A percentile compares a stretch with the other conserved stretches of the same genome.
Evolutionary conservation across 495 filamentous ascomycete genomes (phyloP).

Genomic region (Penicillium coffeae): DNA sequence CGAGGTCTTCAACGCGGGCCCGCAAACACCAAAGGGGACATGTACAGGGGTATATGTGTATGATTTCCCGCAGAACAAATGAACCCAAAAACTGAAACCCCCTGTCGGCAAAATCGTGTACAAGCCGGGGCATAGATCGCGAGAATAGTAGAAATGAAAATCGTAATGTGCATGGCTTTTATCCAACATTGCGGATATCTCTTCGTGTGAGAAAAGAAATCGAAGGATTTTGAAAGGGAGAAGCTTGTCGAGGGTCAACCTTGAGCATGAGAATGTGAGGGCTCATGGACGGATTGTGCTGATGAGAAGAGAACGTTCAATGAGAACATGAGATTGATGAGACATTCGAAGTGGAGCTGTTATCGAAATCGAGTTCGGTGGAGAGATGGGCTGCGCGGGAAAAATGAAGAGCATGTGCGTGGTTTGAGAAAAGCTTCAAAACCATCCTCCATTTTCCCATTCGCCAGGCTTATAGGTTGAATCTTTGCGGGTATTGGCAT

Average conservation of each 20-base stretch:
- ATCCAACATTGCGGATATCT: background rate
- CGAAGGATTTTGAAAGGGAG: too few relatives aligned
- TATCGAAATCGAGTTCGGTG: too few relatives aligned
- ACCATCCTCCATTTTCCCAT: conserved; percentile 74
- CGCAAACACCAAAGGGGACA: background rate
- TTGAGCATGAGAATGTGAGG: too few relatives aligned
- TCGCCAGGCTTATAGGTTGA: conserved; percentile 57
- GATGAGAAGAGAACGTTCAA: too few relatives aligned
- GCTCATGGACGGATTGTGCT: too few relatives aligned
- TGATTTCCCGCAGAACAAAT: background rate
- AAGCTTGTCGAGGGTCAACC: too few relatives aligned
- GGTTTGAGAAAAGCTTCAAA: conserved; percentile 18
- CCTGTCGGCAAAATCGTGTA: background rate
- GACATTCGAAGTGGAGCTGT: too few relatives aligned
- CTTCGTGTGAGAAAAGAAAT: too few relatives aligned
- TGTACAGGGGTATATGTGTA: background rate
- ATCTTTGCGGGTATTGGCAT: conserved; percentile 40
- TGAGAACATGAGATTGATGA: too few relatives aligned
- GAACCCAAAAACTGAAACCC: background rate
- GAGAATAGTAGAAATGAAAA: background rate
- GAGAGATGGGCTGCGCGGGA: too few relatives aligned
- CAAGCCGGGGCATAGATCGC: background rate
- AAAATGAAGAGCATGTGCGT: too few relatives aligned
- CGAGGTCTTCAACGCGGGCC: background rate
- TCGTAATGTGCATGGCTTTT: background rate